Base-by-base conservation (phyloP, 179 eudicot species). In the Nepenthes alata region DNA sequence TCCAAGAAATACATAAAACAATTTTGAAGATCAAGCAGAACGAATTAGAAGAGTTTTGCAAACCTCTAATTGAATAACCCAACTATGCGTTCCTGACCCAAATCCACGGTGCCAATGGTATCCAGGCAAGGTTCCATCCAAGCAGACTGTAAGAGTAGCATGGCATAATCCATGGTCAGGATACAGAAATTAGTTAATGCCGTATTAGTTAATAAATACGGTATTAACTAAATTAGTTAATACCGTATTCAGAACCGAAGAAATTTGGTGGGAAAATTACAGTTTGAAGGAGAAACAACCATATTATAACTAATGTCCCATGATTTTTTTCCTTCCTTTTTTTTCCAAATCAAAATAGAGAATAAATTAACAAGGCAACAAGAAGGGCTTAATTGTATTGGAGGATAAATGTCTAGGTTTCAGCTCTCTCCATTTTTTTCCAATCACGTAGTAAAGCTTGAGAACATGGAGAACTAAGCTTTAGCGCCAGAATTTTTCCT, bases 1-100 rank as follows among this genome's bases (percentile, higher is more conserved):
- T 25, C 25, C 25, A 25, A 25, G 45, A 41, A 41, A 4, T 41
- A 41, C 45, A 41, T 4, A 41, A 41, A 7, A 41, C 45, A 41
- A 4, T 41, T 4, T 41, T 4, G 45, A 41, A 50, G 53, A 50
- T 3, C 15, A 54, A 47, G 11, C 44, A 51, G 34, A 11, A 10
- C 47, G 11, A 35, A 13, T 11, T 15, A 4, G 14, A 47, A 14
- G 37, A 35, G 41, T 5, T 34, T 53, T 35, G 68, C 88, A 58
- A 47, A 91, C 98, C 98, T 91, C 96, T 67, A 91, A 75, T 56
- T 86, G 77, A 68, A 89, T 69, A 50, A 91, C 85, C 98, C 98
- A 91, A 68, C 95, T 86, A 73, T 91, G 84, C 61, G 84, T 87
- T 16, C 98, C 98, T 52, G 96, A 73, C 35, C 88, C 98, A 58